These are phyloP conservation scores for Lichtheimia corymbifera DNA, from an alignment of 371 early-diverging fungal species.

Conservation along the genomic window DNA sequence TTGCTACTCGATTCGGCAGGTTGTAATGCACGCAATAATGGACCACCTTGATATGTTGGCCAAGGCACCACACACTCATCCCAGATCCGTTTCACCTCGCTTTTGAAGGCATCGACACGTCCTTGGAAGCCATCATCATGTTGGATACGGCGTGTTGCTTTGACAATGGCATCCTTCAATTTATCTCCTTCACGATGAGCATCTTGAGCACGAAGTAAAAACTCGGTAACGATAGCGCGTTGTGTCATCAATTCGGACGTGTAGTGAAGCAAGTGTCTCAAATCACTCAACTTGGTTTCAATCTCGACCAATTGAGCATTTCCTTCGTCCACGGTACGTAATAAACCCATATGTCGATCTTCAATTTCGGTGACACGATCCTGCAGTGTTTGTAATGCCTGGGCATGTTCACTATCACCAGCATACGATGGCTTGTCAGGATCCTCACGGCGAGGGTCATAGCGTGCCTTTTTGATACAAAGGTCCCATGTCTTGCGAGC, in stretches of 20 bases:
- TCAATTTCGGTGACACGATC: slow-evolving; percentile 33
- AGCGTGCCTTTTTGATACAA: slow-evolving; percentile 41
- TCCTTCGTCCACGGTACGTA: slow-evolving; percentile 5
- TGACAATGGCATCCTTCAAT: slow-evolving; percentile 34
- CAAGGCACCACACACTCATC: slow-evolving; percentile 31
- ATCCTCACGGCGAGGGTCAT: slow-evolving; percentile 37
- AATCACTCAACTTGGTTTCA: slow-evolving; percentile 27
- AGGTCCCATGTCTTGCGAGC: slow-evolving; percentile 49
- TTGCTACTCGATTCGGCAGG: slow-evolving; percentile 13
- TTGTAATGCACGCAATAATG: slow-evolving; percentile 19
- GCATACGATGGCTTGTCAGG: slow-evolving; percentile 38
- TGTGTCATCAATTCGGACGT: slow-evolving; percentile 41
- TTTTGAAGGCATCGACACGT: slow-evolving; percentile 23
- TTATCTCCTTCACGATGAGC: slow-evolving; percentile 43
- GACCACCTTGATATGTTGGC: slow-evolving; percentile 29
- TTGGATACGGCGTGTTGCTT: slow-evolving; percentile 39
- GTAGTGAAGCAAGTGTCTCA: slow-evolving; percentile 25
- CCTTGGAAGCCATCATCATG: slow-evolving; percentile 22
- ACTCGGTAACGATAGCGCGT: slow-evolving; percentile 38
- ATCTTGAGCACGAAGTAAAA: slow-evolving; percentile 43
- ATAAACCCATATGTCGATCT: slow-evolving; percentile 11
- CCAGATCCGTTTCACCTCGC: slow-evolving; percentile 31
- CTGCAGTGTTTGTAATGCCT: slow-evolving; percentile 34
- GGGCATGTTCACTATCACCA: slow-evolving; percentile 34
- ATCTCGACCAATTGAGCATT: slow-evolving; percentile 29